A percentile compares a stretch with the other conserved stretches of the same genome.
These are phyloP conservation scores for Nymphaea thermarum DNA, from an alignment of 164 flowering plant genomes.

Conservation along the genomic window DNA sequence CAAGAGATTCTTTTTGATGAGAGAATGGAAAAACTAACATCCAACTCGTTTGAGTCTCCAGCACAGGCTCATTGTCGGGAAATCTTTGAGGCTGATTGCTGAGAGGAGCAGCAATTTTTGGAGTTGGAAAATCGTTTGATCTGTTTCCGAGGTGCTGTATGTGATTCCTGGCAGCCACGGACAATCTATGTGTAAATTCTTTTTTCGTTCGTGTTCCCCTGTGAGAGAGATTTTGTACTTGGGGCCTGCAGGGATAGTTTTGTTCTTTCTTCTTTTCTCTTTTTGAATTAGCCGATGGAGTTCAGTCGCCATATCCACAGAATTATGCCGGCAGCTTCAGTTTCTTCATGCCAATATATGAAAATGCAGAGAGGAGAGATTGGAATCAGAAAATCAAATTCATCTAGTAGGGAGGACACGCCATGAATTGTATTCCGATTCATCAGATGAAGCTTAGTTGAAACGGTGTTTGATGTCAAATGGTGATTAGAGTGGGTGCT, in stretches of 20 bases:
- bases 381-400: not conserved
- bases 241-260: not conserved
- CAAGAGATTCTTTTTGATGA: slow-evolving; percentile 62
- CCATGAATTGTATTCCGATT: not conserved
- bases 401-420: not conserved
- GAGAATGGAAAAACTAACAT: slow-evolving; percentile 25
- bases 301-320: not conserved
- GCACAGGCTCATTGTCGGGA: not conserved
- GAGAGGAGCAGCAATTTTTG: not conserved
- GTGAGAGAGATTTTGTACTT: not conserved
- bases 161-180: not conserved
- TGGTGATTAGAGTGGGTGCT: slow-evolving; percentile 3
- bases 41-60: slow-evolving; percentile 3
- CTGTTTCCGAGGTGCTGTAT: not conserved
- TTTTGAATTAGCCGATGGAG: too few species aligned
- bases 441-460: not conserved
- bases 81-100: not conserved
- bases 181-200: not conserved
- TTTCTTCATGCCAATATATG: not conserved
- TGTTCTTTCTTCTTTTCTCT: too few species aligned
- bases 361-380: not conserved
- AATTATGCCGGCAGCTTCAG: not conserved
- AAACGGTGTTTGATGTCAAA: not conserved
- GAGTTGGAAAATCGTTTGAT: not conserved
- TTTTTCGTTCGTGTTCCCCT: not conserved